Percentiles rank a stretch among this genome's conserved stretches.
phyloP scores from a whole-genome alignment of 1,284 basidiomycete genomes.

The Pseudozyma sp. region DNA sequence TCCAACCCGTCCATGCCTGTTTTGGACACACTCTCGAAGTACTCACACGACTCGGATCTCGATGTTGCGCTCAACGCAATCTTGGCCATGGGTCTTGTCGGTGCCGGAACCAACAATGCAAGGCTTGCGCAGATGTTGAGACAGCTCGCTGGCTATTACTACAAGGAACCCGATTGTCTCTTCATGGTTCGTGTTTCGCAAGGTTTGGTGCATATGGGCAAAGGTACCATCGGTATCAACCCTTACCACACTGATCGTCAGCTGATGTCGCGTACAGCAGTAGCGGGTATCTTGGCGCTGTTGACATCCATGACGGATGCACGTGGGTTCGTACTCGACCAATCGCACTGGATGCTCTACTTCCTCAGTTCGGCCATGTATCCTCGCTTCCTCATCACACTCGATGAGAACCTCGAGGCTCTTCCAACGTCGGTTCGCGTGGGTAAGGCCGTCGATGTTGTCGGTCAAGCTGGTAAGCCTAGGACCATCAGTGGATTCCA shows the following conservation, averaged over 20 bases:
- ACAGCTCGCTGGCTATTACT: conserved; percentile 94
- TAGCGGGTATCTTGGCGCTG: conserved; percentile 90
- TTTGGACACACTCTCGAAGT: conserved; percentile 98
- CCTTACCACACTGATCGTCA: conserved; percentile 95
- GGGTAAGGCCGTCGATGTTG: conserved; percentile 76
- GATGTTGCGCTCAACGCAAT: conserved; percentile 96
- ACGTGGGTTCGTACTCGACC: conserved; percentile 92
- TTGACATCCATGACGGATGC: conserved; percentile 93
- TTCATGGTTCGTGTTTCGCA: conserved; percentile 97
- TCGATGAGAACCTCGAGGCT: conserved; percentile 80
- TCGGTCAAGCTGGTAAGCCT: conserved; percentile 70
- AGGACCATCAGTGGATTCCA: conserved; percentile 71
- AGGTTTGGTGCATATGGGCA: conserved; percentile 98
- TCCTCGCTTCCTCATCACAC: conserved; percentile 96
- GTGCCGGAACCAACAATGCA: conserved; percentile 98
- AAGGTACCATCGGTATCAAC: conserved; percentile 97
- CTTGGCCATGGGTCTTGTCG: conserved; percentile 97
- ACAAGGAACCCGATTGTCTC: conserved; percentile 95
- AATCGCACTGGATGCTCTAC: conserved; percentile 98
- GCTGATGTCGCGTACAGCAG: conserved; percentile 87
- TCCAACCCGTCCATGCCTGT: conserved; percentile 97
- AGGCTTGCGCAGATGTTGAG: conserved; percentile 96
- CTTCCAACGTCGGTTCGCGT: conserved; percentile 92
- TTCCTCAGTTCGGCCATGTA: conserved; percentile 96
- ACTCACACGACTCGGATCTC: conserved; percentile 98